These are phyloP conservation scores for Rhizophagus sp. DNA, from an alignment of 192 early-diverging fungal species.

Conservation along the genomic window DNA sequence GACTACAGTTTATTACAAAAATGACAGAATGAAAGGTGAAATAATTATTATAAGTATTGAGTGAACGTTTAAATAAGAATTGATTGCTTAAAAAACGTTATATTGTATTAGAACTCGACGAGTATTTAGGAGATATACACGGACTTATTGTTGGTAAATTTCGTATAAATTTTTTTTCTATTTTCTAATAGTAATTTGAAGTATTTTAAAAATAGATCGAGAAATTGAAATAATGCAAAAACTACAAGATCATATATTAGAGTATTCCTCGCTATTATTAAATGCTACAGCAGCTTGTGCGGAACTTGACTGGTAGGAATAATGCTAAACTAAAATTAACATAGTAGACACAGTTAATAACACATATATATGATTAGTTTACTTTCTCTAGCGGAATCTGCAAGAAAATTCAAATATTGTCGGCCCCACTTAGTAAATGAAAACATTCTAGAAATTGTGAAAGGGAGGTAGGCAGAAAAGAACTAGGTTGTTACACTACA, in stretches of 20 bases:
- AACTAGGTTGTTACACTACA: slow-evolving; percentile 25
- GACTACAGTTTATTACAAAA: slow-evolving; percentile 73
- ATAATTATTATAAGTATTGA: not conserved
- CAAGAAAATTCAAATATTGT: slow-evolving; percentile 54
- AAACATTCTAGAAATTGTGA: slow-evolving; percentile 56
- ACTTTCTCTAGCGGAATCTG: slow-evolving; percentile 62
- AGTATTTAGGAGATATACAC: slow-evolving; percentile 82
- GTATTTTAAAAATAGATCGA: slow-evolving; percentile 53
- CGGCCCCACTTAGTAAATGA: slow-evolving; percentile 58
- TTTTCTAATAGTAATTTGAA: not conserved
- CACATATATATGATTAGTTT: slow-evolving; percentile 40
- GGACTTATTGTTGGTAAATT: slow-evolving; percentile 70
- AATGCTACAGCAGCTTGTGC: slow-evolving; percentile 45
- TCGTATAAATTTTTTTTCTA: not conserved
- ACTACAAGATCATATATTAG: slow-evolving; percentile 61
- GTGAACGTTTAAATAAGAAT: not conserved
- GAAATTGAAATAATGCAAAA: slow-evolving; percentile 82
- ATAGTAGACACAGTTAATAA: no score
- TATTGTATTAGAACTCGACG: slow-evolving; percentile 65
- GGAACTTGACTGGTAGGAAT: slow-evolving; percentile 73
- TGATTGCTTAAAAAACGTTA: not conserved
- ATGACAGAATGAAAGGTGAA: slow-evolving; percentile 51
- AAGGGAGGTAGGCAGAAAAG: slow-evolving; percentile 60
- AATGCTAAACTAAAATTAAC: not conserved
- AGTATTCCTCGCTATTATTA: slow-evolving; percentile 42